Conservation (phyloP, 495 filamentous ascomycete genomes). For the Neurospora sp. region DNA sequence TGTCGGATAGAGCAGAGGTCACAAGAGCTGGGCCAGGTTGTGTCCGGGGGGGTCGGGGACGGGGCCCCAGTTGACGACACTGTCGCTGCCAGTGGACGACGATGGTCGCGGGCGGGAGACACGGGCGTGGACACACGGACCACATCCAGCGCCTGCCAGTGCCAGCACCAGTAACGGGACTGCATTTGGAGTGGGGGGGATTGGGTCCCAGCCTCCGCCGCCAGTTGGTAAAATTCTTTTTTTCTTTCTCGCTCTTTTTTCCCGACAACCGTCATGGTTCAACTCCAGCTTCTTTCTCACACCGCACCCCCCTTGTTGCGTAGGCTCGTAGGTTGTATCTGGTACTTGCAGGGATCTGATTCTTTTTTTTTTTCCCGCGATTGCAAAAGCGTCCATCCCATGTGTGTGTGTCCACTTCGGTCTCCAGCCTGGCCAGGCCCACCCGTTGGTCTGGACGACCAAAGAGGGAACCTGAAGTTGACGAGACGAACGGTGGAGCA, state of each 20-base stretch:
- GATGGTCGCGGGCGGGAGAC: neutral
- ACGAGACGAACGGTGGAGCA: neutral
- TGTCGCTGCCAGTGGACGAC: neutral
- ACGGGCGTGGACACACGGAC: neutral
- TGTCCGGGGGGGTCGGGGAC: neutral
- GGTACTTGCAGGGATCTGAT: neutral
- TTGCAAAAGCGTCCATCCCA: neutral
- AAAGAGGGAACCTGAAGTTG: neutral
- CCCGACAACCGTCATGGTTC: neutral
- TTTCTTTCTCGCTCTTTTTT: neutral
- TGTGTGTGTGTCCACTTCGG: neutral
- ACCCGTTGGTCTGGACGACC: neutral
- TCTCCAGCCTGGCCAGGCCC: neutral
- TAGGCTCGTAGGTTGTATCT: neutral
- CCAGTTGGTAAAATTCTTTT: neutral
- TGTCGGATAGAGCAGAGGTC: slow-evolving; percentile 8
- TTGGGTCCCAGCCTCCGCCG: slow-evolving; percentile 1
- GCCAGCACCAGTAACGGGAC: neutral
- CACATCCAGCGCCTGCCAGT: neutral
- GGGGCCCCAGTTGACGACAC: neutral
- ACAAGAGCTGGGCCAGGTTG: neutral
- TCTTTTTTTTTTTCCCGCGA: neutral
- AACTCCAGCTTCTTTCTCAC: neutral
- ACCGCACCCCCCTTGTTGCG: neutral
- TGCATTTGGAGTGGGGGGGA: neutral